These are phyloP conservation scores for Casuarina equisetifolia DNA, from an alignment of 306 rosid species.

Conservation along the genomic window DNA sequence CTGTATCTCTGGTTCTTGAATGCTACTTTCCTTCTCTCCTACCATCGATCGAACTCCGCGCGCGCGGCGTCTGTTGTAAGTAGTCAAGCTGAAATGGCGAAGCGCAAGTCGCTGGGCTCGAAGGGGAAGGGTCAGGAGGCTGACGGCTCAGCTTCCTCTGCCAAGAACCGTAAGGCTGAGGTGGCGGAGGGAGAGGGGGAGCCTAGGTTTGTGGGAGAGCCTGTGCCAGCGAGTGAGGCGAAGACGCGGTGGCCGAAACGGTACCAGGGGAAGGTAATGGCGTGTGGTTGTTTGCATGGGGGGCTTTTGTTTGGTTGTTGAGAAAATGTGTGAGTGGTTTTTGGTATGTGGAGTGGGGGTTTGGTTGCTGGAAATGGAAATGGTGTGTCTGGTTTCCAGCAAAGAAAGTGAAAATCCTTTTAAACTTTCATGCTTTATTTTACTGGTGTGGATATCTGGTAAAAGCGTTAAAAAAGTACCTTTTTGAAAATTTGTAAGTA, in stretches of 20 bases:
- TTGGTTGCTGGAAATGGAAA: not conserved
- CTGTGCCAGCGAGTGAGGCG: constrained; percentile 43
- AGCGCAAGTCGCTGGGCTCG: not conserved
- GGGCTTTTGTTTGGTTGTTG: not conserved
- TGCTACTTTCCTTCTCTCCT: too few relatives aligned
- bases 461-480: not conserved
- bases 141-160: not conserved
- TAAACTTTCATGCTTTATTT: too few relatives aligned
- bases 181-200: not conserved
- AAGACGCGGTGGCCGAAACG: constrained; percentile 57
- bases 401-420: not conserved
- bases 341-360: not conserved
- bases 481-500: not conserved
- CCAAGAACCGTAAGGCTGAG: not conserved
- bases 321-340: not conserved
- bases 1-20: not conserved
- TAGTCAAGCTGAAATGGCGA: not conserved
- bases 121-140: not conserved
- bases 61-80: too few relatives aligned
- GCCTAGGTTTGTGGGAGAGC: constrained; percentile 36
- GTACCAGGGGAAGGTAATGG: constrained; percentile 38
- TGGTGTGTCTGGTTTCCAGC: not conserved
- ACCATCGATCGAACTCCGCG: too few relatives aligned
- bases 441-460: not conserved
- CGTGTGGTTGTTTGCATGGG: not conserved